Evolutionary conservation across 2,329 filamentous ascomycete species (phyloP), one percentile per base, ranked within the genome.

Genomic region (Clarireedia sp.): DNA sequence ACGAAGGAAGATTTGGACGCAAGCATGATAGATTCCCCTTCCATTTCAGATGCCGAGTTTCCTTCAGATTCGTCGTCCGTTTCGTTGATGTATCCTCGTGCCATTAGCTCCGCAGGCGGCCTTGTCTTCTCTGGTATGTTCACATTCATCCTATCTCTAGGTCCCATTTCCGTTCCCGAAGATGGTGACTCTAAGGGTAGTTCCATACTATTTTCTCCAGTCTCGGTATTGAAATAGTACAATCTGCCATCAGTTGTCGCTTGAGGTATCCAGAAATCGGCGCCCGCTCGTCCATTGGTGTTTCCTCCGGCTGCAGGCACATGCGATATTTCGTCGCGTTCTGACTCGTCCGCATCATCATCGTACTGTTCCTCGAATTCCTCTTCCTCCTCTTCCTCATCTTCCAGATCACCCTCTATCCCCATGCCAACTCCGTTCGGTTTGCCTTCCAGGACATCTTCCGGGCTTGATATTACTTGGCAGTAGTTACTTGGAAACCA

Each of bases 401-500:
- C 82, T 51, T 83, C 82, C 3, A 80, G 76, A 49, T 88, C 83
- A 63, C 89, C 83, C 61, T 73, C 23, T 51, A 78, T 79, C 12
- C 57, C 57, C 26, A 55, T 44, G 9, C 54, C 81, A 76, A 53
- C 78, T 71, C 50, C 76, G 62, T 79, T 81, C 51, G 79, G 78
- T 60, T 76, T 75, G 14, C 78, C 74, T 53, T 89, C 84, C 43
- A 81, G 78, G 29, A 86, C 76, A 60, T 95, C 88, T 64, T 89
- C 86, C 50, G 86, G 80, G 64, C 83, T 85, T 57, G 83, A 81
- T 65, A 97, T 87, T 60, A 94, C 83, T 62, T 90, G 85, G 75
- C 94, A 97, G 74, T 99, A 99, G 72, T 99, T 99, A 78, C 92
- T 97, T 38, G 94, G 94, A 71, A 99, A 99, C 94, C 94, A 99